phyloP scores from a whole-genome alignment of 2,329 filamentous ascomycete species.

The Tolypocladium amazonense region DNA sequence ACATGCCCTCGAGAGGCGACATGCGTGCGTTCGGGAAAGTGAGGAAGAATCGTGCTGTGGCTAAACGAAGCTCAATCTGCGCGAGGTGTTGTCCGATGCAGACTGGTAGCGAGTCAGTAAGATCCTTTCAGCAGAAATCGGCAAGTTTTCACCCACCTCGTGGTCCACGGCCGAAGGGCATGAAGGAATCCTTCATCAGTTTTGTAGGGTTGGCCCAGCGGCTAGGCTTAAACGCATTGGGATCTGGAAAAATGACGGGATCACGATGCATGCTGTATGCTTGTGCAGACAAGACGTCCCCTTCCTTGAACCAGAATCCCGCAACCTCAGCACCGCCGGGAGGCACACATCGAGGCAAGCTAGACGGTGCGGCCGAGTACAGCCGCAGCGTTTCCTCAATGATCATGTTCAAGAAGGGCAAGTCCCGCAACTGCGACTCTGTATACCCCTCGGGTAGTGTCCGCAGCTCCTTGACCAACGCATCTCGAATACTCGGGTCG shows the following conservation, averaged over 20 bases:
- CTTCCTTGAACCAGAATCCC: constrained; percentile 27
- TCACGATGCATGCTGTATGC: constrained; percentile 37
- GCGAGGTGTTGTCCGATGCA: constrained; percentile 50
- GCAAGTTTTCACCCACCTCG: constrained; percentile 19
- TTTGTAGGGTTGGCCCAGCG: constrained; percentile 13
- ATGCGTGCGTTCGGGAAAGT: constrained; percentile 25
- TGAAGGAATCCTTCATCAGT: constrained; percentile 35
- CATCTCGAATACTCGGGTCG: constrained; percentile 15
- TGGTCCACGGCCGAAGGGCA: constrained; percentile 43
- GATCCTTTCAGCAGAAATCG: not conserved
- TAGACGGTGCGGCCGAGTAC: constrained; percentile 26
- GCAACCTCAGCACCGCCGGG: constrained; percentile 24
- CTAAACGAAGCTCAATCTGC: constrained; percentile 42
- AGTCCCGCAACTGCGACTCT: constrained; percentile 9
- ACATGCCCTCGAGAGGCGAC: constrained; percentile 22
- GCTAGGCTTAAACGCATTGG: constrained; percentile 13
- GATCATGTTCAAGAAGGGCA: constrained; percentile 29
- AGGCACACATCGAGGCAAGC: constrained; percentile 29
- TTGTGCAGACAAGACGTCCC: constrained; percentile 29
- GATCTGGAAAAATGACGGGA: constrained; percentile 26
- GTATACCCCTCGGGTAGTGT: constrained; percentile 16
- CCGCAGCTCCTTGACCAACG: constrained; percentile 23
- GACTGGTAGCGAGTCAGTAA: constrained; percentile 8
- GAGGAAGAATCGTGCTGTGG: constrained; percentile 39
- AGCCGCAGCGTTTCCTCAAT: constrained; percentile 35